These are phyloP conservation scores for Olyra latifolia DNA, from an alignment of 176 grass and related monocot genomes.

Conservation along the genomic window DNA sequence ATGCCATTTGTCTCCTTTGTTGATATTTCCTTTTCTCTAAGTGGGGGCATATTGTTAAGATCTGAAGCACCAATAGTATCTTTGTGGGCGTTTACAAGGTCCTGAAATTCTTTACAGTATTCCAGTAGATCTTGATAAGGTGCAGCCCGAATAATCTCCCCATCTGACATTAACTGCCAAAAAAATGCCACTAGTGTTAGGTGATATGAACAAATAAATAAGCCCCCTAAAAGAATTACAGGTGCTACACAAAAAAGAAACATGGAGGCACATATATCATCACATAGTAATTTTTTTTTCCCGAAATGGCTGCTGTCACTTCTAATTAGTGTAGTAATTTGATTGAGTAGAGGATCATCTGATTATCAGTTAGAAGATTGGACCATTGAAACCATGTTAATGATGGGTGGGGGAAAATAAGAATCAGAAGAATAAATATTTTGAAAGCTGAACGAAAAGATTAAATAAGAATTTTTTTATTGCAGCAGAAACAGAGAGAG, in stretches of 20 bases:
- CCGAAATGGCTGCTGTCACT: neutral
- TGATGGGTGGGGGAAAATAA: neutral
- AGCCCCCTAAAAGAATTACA: too few relatives aligned
- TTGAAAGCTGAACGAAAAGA: neutral
- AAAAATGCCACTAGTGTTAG: conserved; percentile 7
- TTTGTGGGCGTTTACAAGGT: conserved; percentile 82
- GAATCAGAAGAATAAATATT: neutral
- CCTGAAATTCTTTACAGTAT: conserved; percentile 74
- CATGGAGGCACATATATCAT: neutral
- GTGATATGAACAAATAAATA: neutral
- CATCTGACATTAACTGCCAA: conserved; percentile 85
- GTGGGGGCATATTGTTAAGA: conserved; percentile 30
- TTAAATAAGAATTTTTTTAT: neutral
- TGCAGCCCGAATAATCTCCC: conserved; percentile 58
- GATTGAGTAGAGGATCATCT: neutral
- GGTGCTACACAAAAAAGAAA: neutral
- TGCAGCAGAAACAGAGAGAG: neutral
- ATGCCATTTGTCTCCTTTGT: conserved; percentile 43
- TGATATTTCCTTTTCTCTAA: conserved; percentile 34
- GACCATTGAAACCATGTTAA: neutral
- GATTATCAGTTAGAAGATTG: neutral
- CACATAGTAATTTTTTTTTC: neutral
- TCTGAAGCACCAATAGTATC: conserved; percentile 51
- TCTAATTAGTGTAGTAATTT: neutral
- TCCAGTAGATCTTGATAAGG: conserved; percentile 59